phyloP scores from a whole-genome alignment of 2,329 filamentous ascomycete species.

The Colletotrichum tropicale region DNA sequence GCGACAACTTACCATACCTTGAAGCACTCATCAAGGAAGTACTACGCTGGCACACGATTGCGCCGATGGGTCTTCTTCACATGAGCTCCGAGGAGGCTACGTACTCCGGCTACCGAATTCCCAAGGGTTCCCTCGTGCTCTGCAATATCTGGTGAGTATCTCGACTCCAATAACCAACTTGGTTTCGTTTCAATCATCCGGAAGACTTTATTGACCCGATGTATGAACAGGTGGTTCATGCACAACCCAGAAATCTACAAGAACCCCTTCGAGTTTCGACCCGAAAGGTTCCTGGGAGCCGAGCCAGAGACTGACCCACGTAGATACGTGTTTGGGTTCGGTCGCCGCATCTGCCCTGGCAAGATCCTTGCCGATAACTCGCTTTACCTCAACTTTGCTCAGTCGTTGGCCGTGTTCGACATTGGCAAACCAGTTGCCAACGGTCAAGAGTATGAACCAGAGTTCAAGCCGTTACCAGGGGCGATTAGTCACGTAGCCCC shows the following conservation, averaged over 20 bases:
- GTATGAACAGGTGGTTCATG: constrained; percentile 36
- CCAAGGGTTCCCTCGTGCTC: constrained; percentile 47
- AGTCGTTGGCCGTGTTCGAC: constrained; percentile 50
- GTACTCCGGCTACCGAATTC: constrained; percentile 53
- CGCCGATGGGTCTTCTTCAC: constrained; percentile 50
- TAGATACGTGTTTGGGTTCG: constrained; percentile 20
- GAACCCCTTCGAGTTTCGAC: constrained; percentile 35
- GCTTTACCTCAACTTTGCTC: constrained; percentile 35
- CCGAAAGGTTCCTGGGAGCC: constrained; percentile 32
- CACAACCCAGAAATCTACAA: constrained; percentile 73
- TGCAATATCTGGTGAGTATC: constrained; percentile 30
- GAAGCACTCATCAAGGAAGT: constrained; percentile 46
- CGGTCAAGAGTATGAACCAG: constrained; percentile 34
- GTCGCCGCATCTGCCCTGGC: constrained; percentile 23
- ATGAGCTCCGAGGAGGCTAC: constrained; percentile 49
- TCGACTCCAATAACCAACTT: background rate
- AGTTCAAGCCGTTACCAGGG: background rate
- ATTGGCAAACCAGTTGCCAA: constrained; percentile 36
- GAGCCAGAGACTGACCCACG: constrained; percentile 12
- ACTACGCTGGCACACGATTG: constrained; percentile 43
- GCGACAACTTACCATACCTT: constrained; percentile 44
- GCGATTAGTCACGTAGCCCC: background rate
- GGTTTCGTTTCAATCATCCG: background rate
- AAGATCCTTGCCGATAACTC: constrained; percentile 18
- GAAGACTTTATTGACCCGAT: background rate